Conservation (phyloP, 129 eudicot species). For the Kitagawia praeruptora region DNA sequence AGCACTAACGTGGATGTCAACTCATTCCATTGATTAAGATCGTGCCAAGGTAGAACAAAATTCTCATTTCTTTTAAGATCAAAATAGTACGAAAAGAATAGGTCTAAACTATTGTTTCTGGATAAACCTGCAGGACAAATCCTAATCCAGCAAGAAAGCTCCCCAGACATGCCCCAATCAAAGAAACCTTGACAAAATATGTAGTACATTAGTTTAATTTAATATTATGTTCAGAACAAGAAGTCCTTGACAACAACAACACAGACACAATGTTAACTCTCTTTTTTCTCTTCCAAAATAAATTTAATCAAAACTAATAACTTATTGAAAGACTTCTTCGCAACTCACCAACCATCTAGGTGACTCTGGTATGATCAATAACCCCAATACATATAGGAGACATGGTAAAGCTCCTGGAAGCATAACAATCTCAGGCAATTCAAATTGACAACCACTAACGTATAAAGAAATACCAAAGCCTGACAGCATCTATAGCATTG, state of each 20-base stretch:
- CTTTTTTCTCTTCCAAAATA: neutral
- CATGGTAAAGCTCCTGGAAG: conserved; percentile 26
- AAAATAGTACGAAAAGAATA: neutral
- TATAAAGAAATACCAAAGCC: conserved; percentile 18
- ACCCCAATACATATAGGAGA: conserved; percentile 15
- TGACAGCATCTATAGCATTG: conserved; percentile 19
- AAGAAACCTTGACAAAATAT: conserved; percentile 4
- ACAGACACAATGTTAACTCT: neutral
- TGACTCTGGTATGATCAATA: conserved; percentile 34
- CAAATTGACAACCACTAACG: neutral
- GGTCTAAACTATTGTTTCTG: neutral
- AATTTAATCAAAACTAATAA: neutral
- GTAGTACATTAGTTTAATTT: neutral
- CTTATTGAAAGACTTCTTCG: neutral
- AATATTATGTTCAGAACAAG: neutral
- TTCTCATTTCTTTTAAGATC: neutral
- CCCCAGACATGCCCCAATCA: conserved; percentile 13
- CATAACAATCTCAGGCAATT: neutral
- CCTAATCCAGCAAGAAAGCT: conserved; percentile 15
- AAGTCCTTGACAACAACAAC: neutral
- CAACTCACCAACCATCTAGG: conserved; percentile 39
- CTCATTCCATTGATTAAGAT: conserved; percentile 4
- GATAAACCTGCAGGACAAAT: conserved; percentile 18
- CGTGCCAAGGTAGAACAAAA: conserved; percentile 4
- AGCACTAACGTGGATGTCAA: conserved; percentile 4